These are phyloP conservation scores for Phascolomyces articulosus DNA, from an alignment of 371 early-diverging fungal species.

Conservation along the genomic window DNA sequence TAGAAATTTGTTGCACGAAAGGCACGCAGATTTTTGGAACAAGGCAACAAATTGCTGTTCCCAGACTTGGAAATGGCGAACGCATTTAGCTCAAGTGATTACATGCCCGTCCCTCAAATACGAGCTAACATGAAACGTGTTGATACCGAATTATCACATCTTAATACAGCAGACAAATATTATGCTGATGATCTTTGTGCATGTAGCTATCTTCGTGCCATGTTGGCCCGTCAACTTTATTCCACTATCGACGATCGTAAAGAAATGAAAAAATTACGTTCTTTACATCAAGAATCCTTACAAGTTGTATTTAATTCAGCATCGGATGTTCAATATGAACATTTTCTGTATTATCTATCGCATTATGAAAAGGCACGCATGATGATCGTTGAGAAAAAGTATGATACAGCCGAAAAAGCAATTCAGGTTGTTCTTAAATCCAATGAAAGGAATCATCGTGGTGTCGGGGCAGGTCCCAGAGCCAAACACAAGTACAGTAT, in stretches of 20 bases:
- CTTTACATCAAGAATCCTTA: slow-evolving; percentile 24
- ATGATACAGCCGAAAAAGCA: slow-evolving; percentile 37
- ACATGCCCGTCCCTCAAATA: slow-evolving; percentile 47
- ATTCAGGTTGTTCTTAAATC: slow-evolving; percentile 27
- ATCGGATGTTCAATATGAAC: slow-evolving; percentile 46
- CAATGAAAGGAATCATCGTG: slow-evolving; percentile 21
- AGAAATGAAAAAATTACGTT: slow-evolving; percentile 10
- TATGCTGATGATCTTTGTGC: slow-evolving; percentile 65
- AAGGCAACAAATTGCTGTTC: slow-evolving; percentile 55
- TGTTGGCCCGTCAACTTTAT: slow-evolving; percentile 37
- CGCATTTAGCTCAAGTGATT: slow-evolving; percentile 59
- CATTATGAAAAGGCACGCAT: slow-evolving; percentile 54
- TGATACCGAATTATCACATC: slow-evolving; percentile 34
- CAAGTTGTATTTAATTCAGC: slow-evolving; percentile 32
- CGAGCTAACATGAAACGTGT: slow-evolving; percentile 39
- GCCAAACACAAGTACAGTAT: slow-evolving; percentile 40
- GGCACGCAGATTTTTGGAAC: slow-evolving; percentile 62
- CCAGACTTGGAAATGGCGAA: slow-evolving; percentile 67
- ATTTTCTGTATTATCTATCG: slow-evolving; percentile 57
- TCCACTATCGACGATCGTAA: background rate
- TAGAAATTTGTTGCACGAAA: slow-evolving; percentile 74
- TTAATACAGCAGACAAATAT: slow-evolving; percentile 24
- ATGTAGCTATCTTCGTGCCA: slow-evolving; percentile 55
- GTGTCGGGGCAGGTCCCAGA: slow-evolving; percentile 24
- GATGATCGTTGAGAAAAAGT: slow-evolving; percentile 37